Percentiles rank a stretch among this genome's conserved stretches.
Evolutionary conservation across 345 rosid genomes (phyloP).

Genomic region (Psidium guajava): DNA sequence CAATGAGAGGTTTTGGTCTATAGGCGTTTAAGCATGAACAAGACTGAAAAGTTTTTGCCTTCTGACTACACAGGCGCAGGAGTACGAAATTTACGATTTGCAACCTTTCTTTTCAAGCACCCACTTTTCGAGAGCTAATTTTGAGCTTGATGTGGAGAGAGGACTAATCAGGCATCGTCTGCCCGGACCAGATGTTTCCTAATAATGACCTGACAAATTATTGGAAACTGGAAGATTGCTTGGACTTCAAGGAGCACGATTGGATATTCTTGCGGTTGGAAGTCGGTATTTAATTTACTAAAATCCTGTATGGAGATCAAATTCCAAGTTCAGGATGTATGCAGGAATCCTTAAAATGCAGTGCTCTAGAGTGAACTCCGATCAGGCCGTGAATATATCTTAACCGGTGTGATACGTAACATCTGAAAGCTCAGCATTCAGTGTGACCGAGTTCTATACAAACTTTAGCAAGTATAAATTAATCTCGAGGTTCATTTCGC

Average conservation of each 20-base stretch:
- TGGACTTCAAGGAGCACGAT: neutral
- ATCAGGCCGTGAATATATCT: neutral
- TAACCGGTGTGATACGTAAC: neutral
- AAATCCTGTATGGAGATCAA: neutral
- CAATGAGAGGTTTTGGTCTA: neutral
- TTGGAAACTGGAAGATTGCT: neutral
- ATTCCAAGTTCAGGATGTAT: neutral
- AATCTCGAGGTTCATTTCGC: neutral
- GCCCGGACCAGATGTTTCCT: conserved; percentile 1
- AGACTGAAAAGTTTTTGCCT: neutral
- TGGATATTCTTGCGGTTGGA: neutral
- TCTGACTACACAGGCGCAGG: conserved; percentile 51
- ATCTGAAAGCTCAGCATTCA: neutral
- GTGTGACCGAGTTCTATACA: neutral
- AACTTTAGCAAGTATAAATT: neutral
- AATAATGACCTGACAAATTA: neutral
- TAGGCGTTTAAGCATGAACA: neutral
- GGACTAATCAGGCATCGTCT: conserved; percentile 49
- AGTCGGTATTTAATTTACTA: neutral
- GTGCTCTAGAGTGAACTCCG: neutral
- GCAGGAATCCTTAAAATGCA: neutral
- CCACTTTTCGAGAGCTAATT: conserved; percentile 53
- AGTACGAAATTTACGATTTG: conserved; percentile 72
- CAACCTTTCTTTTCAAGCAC: conserved; percentile 66
- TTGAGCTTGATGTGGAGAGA: conserved; percentile 43